Evolutionary conservation across 2,329 filamentous ascomycete genomes (phyloP), one percentile per base, ranked within the genome.

Genomic region (Beauveria bassiana): DNA sequence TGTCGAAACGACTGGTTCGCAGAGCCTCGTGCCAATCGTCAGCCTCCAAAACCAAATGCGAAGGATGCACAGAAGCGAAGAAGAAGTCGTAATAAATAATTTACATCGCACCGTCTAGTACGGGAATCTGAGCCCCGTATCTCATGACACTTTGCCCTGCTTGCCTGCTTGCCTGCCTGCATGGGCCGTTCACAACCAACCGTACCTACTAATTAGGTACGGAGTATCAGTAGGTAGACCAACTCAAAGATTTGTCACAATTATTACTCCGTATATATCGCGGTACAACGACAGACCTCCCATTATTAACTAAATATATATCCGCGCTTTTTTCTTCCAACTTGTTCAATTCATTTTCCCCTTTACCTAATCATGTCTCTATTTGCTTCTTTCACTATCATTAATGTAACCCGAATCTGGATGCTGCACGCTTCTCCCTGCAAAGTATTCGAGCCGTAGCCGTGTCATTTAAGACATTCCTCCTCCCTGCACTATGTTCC

Each of bases 381-480:
- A 43, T 43, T 43, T 43, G 0, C 7, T 43, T 43, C 16, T n/a
- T n/a, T n/a, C 18, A 18, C 31, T 34, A 34, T 34, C 31, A 5
- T 12, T 5, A 16, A 16, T 38, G 34, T 38, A 6, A 6, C 14
- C 34, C 49, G 54, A 38, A 43, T 47, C 28, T 28, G 16, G 40
- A 38, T 14, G 12, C 12, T 38, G 34, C 34, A 34, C 34, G 12
- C 12, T 38, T 38, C 34, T 38, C 34, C 31, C 34, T 38, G 34
- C 12, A 38, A 38, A 38, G 34, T 12, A 34, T 34, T 12, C 10
- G 34, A 38, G 34, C 34, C 31, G 31, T 34, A 12, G 22, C 26
- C 54, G 42, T 28, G 54, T 49, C 31, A 58, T 49, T 49, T 18
- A 50, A 47, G 42, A 53, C 55, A 58, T 58, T 28, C 31, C 45